Percentiles rank a stretch among this genome's conserved stretches.
Evolutionary conservation across 495 filamentous ascomycete species (phyloP).

Genomic region (Daldinia childiae): DNA sequence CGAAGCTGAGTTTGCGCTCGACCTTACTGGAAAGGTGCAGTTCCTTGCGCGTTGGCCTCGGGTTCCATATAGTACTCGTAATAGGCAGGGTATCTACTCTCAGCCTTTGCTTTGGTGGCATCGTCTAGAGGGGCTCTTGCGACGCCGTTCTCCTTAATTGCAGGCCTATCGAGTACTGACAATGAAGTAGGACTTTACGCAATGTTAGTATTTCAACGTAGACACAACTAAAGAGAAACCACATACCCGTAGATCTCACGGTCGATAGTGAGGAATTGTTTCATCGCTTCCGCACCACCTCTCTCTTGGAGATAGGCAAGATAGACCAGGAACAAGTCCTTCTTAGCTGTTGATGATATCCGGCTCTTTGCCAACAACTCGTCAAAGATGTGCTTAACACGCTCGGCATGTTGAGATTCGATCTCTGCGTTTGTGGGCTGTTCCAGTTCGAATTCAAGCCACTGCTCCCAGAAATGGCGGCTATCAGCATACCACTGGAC

Average conservation of each 20-base stretch:
- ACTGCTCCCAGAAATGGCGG: constrained; percentile 91
- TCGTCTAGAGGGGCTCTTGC: constrained; percentile 69
- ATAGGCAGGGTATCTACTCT: constrained; percentile 70
- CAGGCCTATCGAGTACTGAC: constrained; percentile 57
- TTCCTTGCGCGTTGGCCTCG: constrained; percentile 53
- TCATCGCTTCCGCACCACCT: constrained; percentile 82
- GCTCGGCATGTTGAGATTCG: constrained; percentile 72
- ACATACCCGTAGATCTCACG: constrained; percentile 84
- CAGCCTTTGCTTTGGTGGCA: constrained; percentile 67
- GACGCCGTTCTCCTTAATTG: constrained; percentile 69
- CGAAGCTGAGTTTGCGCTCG: constrained; percentile 3
- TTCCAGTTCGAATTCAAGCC: constrained; percentile 86
- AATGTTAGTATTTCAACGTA: constrained; percentile 25
- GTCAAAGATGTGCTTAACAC: constrained; percentile 82
- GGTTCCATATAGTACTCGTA: constrained; percentile 69
- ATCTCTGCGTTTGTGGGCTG: constrained; percentile 77
- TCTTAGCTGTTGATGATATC: constrained; percentile 71
- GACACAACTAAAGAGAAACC: constrained; percentile 6
- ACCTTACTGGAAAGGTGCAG: constrained; percentile 53
- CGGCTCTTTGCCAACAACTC: constrained; percentile 80
- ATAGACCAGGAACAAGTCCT: constrained; percentile 81
- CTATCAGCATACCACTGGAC: constrained; percentile 87
- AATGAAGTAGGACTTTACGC: constrained; percentile 58
- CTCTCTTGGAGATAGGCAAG: constrained; percentile 86
- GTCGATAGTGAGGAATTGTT: constrained; percentile 86